A percentile compares a stretch with the other conserved stretches of the same genome.
phyloP scores from a whole-genome alignment of 768 basidiomycete species.

The Clavaria fumosa region DNA sequence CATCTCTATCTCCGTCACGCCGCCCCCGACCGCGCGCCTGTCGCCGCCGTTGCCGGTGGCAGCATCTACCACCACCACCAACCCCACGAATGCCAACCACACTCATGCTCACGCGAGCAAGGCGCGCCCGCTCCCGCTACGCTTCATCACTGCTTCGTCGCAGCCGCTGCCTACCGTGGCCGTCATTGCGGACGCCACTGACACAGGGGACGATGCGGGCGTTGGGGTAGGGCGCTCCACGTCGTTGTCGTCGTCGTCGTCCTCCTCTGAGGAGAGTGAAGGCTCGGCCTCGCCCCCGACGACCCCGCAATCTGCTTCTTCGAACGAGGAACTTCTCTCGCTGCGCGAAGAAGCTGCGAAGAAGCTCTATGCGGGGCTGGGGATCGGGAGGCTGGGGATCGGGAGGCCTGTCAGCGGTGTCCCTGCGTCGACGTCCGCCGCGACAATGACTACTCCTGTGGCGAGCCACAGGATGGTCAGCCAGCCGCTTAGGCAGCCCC shows the following conservation, averaged over 20 bases:
- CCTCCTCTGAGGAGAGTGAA: conserved; percentile 37
- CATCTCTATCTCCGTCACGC: conserved; percentile 34
- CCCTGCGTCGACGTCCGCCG: conserved; percentile 23
- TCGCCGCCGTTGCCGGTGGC: conserved; percentile 31
- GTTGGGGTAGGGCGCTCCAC: no score
- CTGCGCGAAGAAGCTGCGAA: conserved; percentile 78
- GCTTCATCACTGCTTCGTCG: conserved; percentile 38
- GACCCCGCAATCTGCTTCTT: conserved; percentile 59
- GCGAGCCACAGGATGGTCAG: conserved; percentile 45
- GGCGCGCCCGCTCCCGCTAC: conserved; percentile 53
- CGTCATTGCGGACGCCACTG: conserved; percentile 37
- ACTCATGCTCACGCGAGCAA: no score
- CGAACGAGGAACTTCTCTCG: conserved; percentile 48
- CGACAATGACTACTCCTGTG: conserved; percentile 22
- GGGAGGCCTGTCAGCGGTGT: no score
- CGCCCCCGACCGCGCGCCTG: conserved; percentile 45
- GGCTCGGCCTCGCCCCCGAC: conserved; percentile 51
- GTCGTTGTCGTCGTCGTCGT: no score
- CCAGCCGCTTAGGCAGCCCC: conserved; percentile 71
- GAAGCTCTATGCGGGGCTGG: conserved; percentile 79
- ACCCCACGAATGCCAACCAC: no score
- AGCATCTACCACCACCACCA: conserved; percentile 10
- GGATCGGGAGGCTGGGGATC: conserved; percentile 61
- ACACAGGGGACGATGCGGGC: conserved; percentile 33
- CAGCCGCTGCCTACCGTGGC: conserved; percentile 27